Conservation (phyloP, 352 stramenopile species). For the Globisporangium emineosum region DNA sequence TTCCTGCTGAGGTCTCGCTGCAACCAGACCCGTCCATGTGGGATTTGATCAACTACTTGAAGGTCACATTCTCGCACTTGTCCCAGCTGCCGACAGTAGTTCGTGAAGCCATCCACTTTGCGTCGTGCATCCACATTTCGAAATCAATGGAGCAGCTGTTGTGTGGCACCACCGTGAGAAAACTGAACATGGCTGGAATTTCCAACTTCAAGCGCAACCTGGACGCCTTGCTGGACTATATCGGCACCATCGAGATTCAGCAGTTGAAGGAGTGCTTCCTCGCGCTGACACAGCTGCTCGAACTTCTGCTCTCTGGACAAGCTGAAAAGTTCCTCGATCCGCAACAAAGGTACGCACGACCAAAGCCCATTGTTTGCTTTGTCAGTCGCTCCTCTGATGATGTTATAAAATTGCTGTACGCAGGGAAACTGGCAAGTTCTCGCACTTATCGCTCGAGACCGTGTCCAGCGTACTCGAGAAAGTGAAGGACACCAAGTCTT, state of each 20-base stretch:
- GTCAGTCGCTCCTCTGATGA: background rate
- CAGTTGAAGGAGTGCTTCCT: constrained; percentile 70
- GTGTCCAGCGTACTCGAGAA: constrained; percentile 70
- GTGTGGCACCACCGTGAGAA: constrained; percentile 54
- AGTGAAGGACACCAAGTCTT: constrained; percentile 58
- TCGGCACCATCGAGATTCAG: constrained; percentile 49
- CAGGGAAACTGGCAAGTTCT: constrained; percentile 62
- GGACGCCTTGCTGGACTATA: constrained; percentile 64
- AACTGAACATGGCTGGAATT: constrained; percentile 65
- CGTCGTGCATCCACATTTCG: constrained; percentile 74
- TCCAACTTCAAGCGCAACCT: constrained; percentile 79
- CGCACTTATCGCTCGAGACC: constrained; percentile 61
- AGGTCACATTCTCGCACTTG: constrained; percentile 71
- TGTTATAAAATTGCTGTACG: background rate
- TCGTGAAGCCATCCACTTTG: constrained; percentile 70
- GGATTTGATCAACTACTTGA: constrained; percentile 85
- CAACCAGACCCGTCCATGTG: constrained; percentile 77
- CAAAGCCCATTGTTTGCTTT: background rate
- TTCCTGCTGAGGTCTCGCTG: constrained; percentile 42
- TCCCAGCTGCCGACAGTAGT: constrained; percentile 49
- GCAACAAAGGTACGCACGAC: constrained; percentile 40
- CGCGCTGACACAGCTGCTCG: constrained; percentile 57
- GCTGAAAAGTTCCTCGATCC: constrained; percentile 61
- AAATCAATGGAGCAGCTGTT: constrained; percentile 74
- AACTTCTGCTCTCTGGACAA: constrained; percentile 62